A percentile compares a stretch with the other conserved stretches of the same genome.
Evolutionary conservation across 1,284 basidiomycete species (phyloP).

Genomic region (Cryptococcus amylolentus): DNA sequence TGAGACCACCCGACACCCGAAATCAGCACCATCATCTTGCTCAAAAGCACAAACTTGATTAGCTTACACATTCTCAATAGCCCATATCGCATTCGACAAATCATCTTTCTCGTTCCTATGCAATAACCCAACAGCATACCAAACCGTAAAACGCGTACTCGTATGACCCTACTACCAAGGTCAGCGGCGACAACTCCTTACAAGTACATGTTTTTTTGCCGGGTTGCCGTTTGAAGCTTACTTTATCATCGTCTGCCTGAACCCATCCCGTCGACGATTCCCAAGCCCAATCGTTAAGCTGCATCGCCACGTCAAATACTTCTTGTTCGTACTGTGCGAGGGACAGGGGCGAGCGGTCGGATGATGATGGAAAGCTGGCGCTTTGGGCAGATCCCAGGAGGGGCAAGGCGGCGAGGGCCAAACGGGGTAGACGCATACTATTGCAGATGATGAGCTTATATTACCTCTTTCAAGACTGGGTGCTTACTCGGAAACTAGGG

Average conservation of each 20-base stretch:
- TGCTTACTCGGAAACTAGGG: neutral
- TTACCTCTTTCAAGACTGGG: too few relatives aligned
- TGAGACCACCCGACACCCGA: too few relatives aligned
- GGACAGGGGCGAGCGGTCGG: too few relatives aligned
- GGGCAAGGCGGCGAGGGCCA: too few relatives aligned
- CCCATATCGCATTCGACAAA: slow-evolving; percentile 11
- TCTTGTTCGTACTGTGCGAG: slow-evolving; percentile 10
- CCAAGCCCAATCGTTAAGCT: slow-evolving; percentile 17
- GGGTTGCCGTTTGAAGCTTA: too few relatives aligned
- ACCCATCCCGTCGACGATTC: slow-evolving; percentile 17
- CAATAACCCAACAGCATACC: slow-evolving; percentile 14
- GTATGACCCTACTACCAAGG: slow-evolving; percentile 3
- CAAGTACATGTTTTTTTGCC: too few relatives aligned
- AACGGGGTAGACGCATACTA: too few relatives aligned
- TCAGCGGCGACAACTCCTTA: neutral
- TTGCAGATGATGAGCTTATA: too few relatives aligned
- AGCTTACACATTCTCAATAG: slow-evolving; percentile 18
- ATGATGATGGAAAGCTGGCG: too few relatives aligned
- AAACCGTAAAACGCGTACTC: slow-evolving; percentile 14
- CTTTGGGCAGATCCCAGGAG: too few relatives aligned
- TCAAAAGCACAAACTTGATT: too few relatives aligned
- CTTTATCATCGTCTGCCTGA: slow-evolving; percentile 13
- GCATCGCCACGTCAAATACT: slow-evolving; percentile 14
- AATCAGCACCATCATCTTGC: too few relatives aligned
- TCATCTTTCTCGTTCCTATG: slow-evolving; percentile 12